phyloP scores from a whole-genome alignment of 163 green algal genomes.

The Scenedesmus sp. region DNA sequence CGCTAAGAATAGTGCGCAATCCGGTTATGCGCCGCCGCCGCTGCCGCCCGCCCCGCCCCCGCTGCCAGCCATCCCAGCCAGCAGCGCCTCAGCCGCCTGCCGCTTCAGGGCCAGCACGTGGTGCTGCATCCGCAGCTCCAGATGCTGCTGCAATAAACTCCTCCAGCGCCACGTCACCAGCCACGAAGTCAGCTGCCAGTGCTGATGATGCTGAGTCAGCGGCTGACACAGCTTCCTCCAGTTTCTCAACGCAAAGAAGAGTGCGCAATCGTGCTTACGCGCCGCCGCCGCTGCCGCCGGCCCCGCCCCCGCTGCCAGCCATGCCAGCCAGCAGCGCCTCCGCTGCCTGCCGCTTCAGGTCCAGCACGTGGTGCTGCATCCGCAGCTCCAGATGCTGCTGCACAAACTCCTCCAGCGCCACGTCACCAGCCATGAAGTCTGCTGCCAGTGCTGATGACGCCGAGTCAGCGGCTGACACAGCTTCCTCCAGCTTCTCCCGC shows the following conservation, averaged over 20 bases:
- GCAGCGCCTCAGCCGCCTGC: conserved; percentile 69
- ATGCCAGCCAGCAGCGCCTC: conserved; percentile 51
- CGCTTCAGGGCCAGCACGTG: conserved; percentile 79
- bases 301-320: not conserved
- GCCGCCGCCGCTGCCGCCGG: not conserved
- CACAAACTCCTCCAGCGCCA: conserved; percentile 77
- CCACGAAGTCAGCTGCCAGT: conserved; percentile 61
- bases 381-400: conserved; percentile 69
- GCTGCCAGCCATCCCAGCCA: not conserved
- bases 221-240: conserved; percentile 57
- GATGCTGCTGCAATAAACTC: not conserved
- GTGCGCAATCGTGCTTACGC: not conserved
- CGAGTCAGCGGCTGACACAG: conserved; percentile 64
- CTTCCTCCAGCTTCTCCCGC: conserved; percentile 50
- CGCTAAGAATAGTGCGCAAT: too few species aligned
- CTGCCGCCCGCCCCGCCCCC: not conserved
- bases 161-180: conserved; percentile 3
- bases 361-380: conserved; percentile 68
- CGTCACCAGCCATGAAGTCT: conserved; percentile 53
- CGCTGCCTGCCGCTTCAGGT: conserved; percentile 79
- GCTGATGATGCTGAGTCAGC: conserved; percentile 64
- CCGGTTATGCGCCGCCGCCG: not conserved
- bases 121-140: conserved; percentile 42
- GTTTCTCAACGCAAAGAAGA: not conserved
- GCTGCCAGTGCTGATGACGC: conserved; percentile 61